Evolutionary conservation across 1,284 basidiomycete species (phyloP).

Genomic region (Cystobasidium pallidum): DNA sequence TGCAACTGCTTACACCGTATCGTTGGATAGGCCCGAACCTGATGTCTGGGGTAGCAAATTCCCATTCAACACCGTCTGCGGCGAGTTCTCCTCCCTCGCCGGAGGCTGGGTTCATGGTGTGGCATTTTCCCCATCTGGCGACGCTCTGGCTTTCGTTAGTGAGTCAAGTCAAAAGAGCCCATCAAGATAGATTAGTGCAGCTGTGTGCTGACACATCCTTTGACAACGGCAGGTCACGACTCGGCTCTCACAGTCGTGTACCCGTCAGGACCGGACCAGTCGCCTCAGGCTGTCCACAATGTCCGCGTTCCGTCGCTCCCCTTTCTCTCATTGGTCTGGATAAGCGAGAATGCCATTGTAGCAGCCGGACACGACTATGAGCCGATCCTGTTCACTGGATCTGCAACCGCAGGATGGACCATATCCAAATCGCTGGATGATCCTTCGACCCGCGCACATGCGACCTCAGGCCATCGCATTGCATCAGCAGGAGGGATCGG

Average conservation of each 20-base stretch:
- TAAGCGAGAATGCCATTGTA: slow-evolving; percentile 75
- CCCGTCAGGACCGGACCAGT: slow-evolving; percentile 66
- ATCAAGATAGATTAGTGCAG: no score
- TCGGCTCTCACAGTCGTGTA: slow-evolving; percentile 87
- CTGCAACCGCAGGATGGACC: slow-evolving; percentile 69
- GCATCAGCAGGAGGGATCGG: slow-evolving; percentile 64
- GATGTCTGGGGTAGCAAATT: slow-evolving; percentile 96
- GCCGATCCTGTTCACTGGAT: slow-evolving; percentile 81
- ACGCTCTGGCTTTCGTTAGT: slow-evolving; percentile 90
- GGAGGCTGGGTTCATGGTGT: slow-evolving; percentile 98
- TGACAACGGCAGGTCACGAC: slow-evolving; percentile 71
- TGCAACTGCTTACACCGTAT: background rate
- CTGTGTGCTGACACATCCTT: background rate
- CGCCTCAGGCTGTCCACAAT: slow-evolving; percentile 64
- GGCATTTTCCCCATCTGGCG: slow-evolving; percentile 91
- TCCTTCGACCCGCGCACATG: slow-evolving; percentile 50
- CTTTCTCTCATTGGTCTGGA: slow-evolving; percentile 80
- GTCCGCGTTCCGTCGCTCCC: slow-evolving; percentile 79
- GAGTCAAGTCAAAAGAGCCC: no score
- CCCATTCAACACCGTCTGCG: slow-evolving; percentile 96
- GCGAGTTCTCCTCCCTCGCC: slow-evolving; percentile 82
- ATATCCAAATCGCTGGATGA: slow-evolving; percentile 82
- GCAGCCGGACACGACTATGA: slow-evolving; percentile 98
- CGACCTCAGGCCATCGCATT: slow-evolving; percentile 54
- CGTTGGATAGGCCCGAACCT: slow-evolving; percentile 70